Evolutionary conservation across 495 filamentous ascomycete species (phyloP).

Genomic region (Aspergillus incahuasiensis): DNA sequence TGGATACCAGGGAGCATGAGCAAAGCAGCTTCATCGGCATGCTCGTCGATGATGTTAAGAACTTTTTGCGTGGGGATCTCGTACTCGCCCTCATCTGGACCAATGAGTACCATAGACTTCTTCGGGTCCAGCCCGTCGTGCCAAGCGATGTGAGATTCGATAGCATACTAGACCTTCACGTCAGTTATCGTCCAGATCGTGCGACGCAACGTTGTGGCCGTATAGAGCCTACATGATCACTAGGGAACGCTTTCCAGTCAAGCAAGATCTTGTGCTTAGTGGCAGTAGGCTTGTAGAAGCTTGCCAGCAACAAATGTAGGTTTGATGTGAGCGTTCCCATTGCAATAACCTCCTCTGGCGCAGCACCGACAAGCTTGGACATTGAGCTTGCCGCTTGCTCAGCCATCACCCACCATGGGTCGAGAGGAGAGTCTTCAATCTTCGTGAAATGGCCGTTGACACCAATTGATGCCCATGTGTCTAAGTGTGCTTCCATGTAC

Average conservation of each 20-base stretch:
- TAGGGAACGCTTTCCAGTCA: constrained; percentile 92
- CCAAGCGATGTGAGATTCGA: constrained; percentile 83
- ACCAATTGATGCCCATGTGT: constrained; percentile 84
- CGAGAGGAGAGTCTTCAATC: constrained; percentile 67
- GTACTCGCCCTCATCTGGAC: constrained; percentile 50
- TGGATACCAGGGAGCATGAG: constrained; percentile 88
- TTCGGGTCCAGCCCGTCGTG: constrained; percentile 59
- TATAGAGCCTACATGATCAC: constrained; percentile 64
- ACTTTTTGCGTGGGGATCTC: constrained; percentile 67
- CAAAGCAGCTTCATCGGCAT: constrained; percentile 70
- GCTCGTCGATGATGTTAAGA: constrained; percentile 65
- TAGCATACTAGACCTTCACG: constrained; percentile 61
- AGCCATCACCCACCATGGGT: constrained; percentile 74
- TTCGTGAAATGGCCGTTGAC: constrained; percentile 88
- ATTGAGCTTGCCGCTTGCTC: constrained; percentile 67
- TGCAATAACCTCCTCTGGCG: constrained; percentile 72
- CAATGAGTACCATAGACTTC: constrained; percentile 70
- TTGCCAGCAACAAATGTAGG: constrained; percentile 81
- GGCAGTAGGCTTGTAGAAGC: constrained; percentile 79
- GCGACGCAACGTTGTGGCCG: not conserved
- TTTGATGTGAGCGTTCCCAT: constrained; percentile 94
- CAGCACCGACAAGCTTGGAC: constrained; percentile 77
- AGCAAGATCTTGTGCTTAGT: constrained; percentile 81
- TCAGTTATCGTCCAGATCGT: not conserved
- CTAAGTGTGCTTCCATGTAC: constrained; percentile 73